A percentile compares a stretch with the other conserved stretches of the same genome.
Evolutionary conservation across 805 yeast genomes (phyloP).

Genomic region (Wickerhamomyces bisporus): DNA sequence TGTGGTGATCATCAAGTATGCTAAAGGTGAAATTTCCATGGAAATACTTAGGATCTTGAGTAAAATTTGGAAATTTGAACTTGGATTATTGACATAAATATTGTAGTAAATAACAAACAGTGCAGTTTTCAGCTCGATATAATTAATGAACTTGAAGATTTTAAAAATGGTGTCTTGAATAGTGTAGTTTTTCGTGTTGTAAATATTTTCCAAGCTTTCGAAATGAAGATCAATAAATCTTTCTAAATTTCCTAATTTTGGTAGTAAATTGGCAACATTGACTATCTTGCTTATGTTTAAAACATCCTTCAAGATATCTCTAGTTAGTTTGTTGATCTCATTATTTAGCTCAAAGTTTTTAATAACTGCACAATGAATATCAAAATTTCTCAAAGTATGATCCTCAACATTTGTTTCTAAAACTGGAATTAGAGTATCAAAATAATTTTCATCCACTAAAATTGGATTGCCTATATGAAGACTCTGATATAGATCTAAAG

Average conservation of each 20-base stretch:
- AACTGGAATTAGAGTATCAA: constrained; percentile 47
- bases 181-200: constrained; percentile 18
- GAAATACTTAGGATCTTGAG: constrained; percentile 14
- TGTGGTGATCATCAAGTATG: constrained; percentile 19
- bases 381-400: constrained; percentile 33
- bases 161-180: constrained; percentile 19
- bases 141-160: constrained; percentile 23
- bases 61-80: constrained; percentile 5
- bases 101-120: constrained; percentile 22
- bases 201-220: constrained; percentile 25
- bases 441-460: constrained; percentile 33
- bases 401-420: constrained; percentile 24
- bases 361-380: constrained; percentile 38
- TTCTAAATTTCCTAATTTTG: constrained; percentile 34
- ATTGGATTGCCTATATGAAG: constrained; percentile 44
- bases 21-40: constrained; percentile 21
- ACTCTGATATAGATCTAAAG: constrained; percentile 41
- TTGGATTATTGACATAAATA: constrained; percentile 18
- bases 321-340: constrained; percentile 26
- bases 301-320: constrained; percentile 32
- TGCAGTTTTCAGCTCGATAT: constrained; percentile 23
- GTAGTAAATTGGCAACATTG: constrained; percentile 32
- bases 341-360: constrained; percentile 26
- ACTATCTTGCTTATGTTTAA: constrained; percentile 37
- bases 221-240: constrained; percentile 25